A percentile compares a stretch with the other conserved stretches of the same genome.
Conservation (phyloP, 768 basidiomycete genomes). For the Phylloporus scabripes region DNA sequence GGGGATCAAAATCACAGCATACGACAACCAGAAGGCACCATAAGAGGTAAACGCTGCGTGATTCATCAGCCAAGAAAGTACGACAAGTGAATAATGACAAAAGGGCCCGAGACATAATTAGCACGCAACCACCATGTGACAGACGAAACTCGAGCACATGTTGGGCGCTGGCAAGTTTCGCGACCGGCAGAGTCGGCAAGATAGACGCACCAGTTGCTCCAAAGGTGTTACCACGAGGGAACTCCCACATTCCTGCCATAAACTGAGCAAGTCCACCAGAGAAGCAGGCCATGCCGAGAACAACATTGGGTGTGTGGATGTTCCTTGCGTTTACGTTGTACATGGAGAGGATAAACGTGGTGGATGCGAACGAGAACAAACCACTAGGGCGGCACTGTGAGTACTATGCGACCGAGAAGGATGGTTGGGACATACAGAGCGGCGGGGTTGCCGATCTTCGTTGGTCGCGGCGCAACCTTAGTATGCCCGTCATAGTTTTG, state of each 20-base stretch:
- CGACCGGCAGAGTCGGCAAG: neutral
- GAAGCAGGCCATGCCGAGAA: slow-evolving; percentile 83
- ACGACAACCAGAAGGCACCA: slow-evolving; percentile 88
- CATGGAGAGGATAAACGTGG: slow-evolving; percentile 73
- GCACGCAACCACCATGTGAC: neutral
- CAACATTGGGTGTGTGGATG: slow-evolving; percentile 56
- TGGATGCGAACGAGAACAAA: slow-evolving; percentile 78
- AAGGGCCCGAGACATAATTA: neutral
- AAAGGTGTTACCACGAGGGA: slow-evolving; percentile 63
- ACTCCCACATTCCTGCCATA: slow-evolving; percentile 88
- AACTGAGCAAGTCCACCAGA: slow-evolving; percentile 83
- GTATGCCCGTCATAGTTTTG: slow-evolving; percentile 15
- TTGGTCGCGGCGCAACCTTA: slow-evolving; percentile 23
- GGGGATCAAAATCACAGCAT: slow-evolving; percentile 67
- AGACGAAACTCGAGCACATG: neutral
- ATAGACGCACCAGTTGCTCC: slow-evolving; percentile 59
- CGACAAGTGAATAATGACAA: neutral
- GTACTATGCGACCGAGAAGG: neutral
- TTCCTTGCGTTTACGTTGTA: slow-evolving; percentile 59
- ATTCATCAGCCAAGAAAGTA: slow-evolving; percentile 1
- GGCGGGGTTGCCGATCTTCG: slow-evolving; percentile 51
- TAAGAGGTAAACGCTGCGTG: slow-evolving; percentile 69
- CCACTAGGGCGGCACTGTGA: slow-evolving; percentile 44
- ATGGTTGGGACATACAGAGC: slow-evolving; percentile 24
- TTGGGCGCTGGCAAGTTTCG: neutral